Percentiles rank a stretch among this genome's conserved stretches.
phyloP scores from a whole-genome alignment of 257 asterid genomes.

The Gynochthodes officinalis region DNA sequence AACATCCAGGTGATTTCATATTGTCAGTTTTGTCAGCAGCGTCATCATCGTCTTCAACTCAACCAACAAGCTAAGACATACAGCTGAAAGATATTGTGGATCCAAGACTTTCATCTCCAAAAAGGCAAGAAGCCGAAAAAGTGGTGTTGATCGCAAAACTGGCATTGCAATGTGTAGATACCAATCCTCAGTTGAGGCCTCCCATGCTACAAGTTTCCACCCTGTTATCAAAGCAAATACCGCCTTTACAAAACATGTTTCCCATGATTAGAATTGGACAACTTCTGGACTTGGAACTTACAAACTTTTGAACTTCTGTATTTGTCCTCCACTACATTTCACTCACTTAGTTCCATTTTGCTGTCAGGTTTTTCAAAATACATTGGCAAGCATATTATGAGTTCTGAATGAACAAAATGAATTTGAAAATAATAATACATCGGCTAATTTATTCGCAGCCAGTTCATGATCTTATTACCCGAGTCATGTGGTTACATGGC shows the following conservation, averaged over 20 bases:
- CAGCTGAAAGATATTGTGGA: constrained; percentile 16
- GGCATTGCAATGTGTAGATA: constrained; percentile 21
- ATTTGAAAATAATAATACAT: too few relatives aligned
- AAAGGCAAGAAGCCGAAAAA: constrained; percentile 12
- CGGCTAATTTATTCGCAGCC: too few relatives aligned
- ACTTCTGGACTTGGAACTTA: neutral
- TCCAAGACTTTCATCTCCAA: constrained; percentile 5
- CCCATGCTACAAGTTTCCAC: constrained; percentile 28
- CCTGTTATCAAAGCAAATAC: constrained; percentile 15
- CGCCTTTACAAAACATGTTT: too few relatives aligned
- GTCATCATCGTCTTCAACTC: too few relatives aligned
- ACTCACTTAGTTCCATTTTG: too few relatives aligned
- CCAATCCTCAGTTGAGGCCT: constrained; percentile 29
- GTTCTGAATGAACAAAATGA: too few relatives aligned
- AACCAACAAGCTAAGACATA: neutral
- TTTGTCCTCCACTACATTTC: too few relatives aligned
- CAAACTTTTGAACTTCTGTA: neutral
- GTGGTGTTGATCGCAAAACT: constrained; percentile 11
- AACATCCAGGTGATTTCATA: constrained; percentile 24
- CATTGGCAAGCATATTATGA: too few relatives aligned
- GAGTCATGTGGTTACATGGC: too few relatives aligned
- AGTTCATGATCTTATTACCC: too few relatives aligned
- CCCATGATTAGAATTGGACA: neutral
- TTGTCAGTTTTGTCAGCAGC: constrained; percentile 2
- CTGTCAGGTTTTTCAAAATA: too few relatives aligned